These are phyloP conservation scores for Ophiostoma angusticollis DNA, from an alignment of 2,329 filamentous ascomycete genomes.

Conservation along the genomic window DNA sequence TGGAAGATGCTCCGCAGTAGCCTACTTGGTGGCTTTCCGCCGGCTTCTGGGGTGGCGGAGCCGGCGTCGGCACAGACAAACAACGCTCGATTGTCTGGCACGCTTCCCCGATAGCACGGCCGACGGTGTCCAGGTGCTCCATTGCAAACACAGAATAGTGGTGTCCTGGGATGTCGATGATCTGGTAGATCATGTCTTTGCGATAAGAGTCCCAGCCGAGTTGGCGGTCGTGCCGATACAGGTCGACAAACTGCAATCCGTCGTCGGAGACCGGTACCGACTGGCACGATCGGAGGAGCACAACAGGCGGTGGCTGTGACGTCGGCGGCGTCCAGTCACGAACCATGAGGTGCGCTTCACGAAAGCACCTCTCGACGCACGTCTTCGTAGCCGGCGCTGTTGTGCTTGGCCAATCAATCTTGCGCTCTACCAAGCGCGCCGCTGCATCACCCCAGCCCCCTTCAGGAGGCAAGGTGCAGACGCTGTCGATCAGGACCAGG, in stretches of 20 bases:
- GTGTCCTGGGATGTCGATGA: conserved; percentile 37
- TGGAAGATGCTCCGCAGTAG: too few relatives aligned
- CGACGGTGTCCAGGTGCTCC: conserved; percentile 17
- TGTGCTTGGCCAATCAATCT: conserved; percentile 17
- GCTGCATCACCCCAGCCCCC: conserved; percentile 5
- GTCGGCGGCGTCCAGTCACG: conserved; percentile 20
- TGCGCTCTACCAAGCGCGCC: conserved; percentile 18
- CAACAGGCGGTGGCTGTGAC: conserved; percentile 24
- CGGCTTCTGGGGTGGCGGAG: too few relatives aligned
- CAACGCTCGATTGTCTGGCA: conserved; percentile 17
- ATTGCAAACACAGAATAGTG: conserved; percentile 36
- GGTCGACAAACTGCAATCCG: conserved; percentile 26
- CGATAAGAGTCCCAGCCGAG: conserved; percentile 39
- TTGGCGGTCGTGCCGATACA: conserved; percentile 26
- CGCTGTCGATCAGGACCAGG: conserved; percentile 40
- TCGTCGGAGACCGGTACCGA: conserved; percentile 22
- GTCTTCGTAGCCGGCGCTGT: conserved; percentile 19
- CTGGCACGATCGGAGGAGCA: conserved; percentile 34
- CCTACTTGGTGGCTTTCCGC: too few relatives aligned
- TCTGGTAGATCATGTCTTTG: conserved; percentile 28
- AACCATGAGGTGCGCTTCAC: conserved; percentile 29
- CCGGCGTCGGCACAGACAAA: too few relatives aligned
- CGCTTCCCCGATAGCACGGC: conserved; percentile 17
- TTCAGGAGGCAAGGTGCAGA: conserved; percentile 21
- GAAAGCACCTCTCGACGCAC: conserved; percentile 27